Conservation (phyloP, 164 flowering plant species). For the Nymphaea colorata region DNA sequence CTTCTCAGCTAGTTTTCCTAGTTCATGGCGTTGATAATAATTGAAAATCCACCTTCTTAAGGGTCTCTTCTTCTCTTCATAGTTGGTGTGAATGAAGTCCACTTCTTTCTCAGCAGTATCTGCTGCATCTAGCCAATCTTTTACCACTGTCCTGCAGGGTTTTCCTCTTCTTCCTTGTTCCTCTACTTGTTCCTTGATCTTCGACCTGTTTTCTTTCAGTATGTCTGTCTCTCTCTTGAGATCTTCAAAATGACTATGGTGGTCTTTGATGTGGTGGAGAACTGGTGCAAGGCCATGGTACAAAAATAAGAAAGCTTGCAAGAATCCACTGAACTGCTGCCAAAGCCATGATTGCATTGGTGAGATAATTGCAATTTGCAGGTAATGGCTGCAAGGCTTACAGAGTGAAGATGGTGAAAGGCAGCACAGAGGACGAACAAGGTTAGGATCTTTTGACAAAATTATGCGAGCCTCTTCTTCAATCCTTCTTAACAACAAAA, state of each 20-base stretch:
- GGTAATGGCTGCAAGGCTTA: no score
- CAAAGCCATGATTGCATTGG: not conserved
- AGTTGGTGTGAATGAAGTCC: not conserved
- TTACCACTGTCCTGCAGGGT: not conserved
- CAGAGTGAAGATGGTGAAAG: no score
- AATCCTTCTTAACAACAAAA: no score
- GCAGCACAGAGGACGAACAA: no score
- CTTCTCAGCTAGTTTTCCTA: not conserved
- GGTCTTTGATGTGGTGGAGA: not conserved
- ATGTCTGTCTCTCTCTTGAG: not conserved
- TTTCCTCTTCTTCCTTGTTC: not conserved
- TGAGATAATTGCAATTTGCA: no score
- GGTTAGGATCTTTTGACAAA: no score
- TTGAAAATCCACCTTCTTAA: not conserved
- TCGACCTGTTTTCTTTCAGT: not conserved
- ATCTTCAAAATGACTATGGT: not conserved
- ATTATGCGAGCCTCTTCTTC: no score
- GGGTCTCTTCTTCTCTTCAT: not conserved
- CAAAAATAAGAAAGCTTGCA: not conserved
- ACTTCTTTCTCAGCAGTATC: not conserved
- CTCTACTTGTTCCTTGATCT: not conserved
- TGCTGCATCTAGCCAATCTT: not conserved
- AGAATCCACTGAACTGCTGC: not conserved
- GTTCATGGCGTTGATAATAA: not conserved
- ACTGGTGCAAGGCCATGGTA: not conserved